Base-by-base conservation (phyloP, 306 rosid genomes). In the Vigna reflexopilosa region DNA sequence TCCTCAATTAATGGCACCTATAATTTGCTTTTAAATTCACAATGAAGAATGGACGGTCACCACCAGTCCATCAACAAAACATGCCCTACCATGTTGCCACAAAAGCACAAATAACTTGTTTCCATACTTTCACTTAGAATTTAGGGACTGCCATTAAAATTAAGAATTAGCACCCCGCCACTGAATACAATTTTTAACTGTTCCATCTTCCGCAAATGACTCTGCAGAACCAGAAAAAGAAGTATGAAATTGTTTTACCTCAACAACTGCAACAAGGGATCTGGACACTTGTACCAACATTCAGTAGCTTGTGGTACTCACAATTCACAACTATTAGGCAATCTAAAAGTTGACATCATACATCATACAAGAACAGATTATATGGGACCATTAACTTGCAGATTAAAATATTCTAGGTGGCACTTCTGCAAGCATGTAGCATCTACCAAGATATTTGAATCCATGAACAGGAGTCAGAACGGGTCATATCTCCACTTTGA, bases 401-500 rank as follows among this genome's bases (percentile, higher is more conserved):
- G 78, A 82, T 59, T 69, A 67, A 58, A 77, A 69, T 69, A 81
- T 22, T 77, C 38, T 63, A 64, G 55, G 61, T 76, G 75, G 83
- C 70, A 82, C 70, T 73, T 66, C 71, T 68, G 74, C 70, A 79
- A 86, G 70, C 82, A 79, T 74, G 51, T 42, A 81, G 73, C 72
- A 80, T 70, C 82, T 80, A 63, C 79, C 40, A 81, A 72, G 68
- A 77, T 40, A 82, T 77, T 70, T 67, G 75, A 48, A 81, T 48
- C 24, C 58, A 77, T 48, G 47, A 70, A 73, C 56, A 72, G 62
- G 32, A 62, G 73, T 73, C 55, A 48, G 62, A 38, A 71, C 75
- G 70, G 63, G 88, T 81, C 85, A 79, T 83, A 83, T 80, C 80
- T 70, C 85, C 82, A 83, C 90, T 86, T 85, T 70, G 71, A 64